Conservation (phyloP, 2,329 filamentous ascomycete species). For the Xylariaceae sp. region DNA sequence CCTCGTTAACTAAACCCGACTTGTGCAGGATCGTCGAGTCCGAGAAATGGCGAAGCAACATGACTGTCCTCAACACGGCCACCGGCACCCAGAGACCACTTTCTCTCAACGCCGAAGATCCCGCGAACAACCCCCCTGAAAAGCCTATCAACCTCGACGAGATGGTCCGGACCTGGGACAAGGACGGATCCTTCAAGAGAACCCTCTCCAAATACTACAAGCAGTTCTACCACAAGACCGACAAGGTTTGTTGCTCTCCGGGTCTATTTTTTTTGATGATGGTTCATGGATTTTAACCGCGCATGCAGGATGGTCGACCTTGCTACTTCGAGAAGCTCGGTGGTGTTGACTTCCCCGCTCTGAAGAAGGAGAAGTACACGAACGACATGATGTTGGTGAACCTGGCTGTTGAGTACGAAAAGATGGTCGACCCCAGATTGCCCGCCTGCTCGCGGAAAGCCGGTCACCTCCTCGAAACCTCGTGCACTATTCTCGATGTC, state of each 20-base stretch:
- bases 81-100: slow-evolving; percentile 33
- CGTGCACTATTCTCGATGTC: slow-evolving; percentile 97
- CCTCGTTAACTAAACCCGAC: background rate
- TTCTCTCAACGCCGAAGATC: slow-evolving; percentile 8
- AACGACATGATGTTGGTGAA: slow-evolving; percentile 93
- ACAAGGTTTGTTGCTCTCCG: slow-evolving; percentile 51
- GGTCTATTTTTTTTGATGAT: background rate
- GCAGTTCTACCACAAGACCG: slow-evolving; percentile 98
- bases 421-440: slow-evolving; percentile 84
- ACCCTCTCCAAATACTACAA: slow-evolving; percentile 88
- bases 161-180: slow-evolving; percentile 63
- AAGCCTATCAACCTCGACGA: slow-evolving; percentile 54
- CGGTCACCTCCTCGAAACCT: slow-evolving; percentile 87
- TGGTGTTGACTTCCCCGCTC: slow-evolving; percentile 81
- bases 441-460: slow-evolving; percentile 93
- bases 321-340: slow-evolving; percentile 96
- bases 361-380: slow-evolving; percentile 83
- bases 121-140: slow-evolving; percentile 17
- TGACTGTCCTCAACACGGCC: slow-evolving; percentile 80
- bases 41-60: slow-evolving; percentile 83
- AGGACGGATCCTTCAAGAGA: slow-evolving; percentile 58
- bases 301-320: slow-evolving; percentile 77
- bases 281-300: slow-evolving; percentile 3
- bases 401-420: slow-evolving; percentile 96
- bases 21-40: slow-evolving; percentile 73